These are phyloP conservation scores for Venturia pyrina DNA, from an alignment of 2,329 filamentous ascomycete genomes.

Conservation along the genomic window DNA sequence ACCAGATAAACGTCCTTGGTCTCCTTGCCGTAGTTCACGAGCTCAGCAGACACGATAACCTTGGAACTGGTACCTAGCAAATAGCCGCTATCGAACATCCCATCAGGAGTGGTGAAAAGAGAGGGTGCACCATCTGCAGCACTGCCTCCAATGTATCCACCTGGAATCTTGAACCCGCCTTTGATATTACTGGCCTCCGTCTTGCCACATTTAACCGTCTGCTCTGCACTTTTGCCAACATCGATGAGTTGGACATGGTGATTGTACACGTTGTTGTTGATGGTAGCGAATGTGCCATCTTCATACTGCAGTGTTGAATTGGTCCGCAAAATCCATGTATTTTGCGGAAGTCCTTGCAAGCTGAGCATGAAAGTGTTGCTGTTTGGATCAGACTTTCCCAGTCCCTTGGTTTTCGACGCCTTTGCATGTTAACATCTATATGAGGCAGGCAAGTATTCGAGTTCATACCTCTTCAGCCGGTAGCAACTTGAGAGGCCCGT, in stretches of 20 bases:
- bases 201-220: not conserved
- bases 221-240: not conserved
- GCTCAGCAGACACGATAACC: not conserved
- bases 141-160: not conserved
- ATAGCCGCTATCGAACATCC: constrained; percentile 5
- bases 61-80: not conserved
- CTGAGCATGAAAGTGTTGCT: constrained; percentile 7
- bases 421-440: not conserved
- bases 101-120: constrained; percentile 4
- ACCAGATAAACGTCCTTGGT: constrained; percentile 2
- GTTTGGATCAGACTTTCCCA: constrained; percentile 1
- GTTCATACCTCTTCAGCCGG: not conserved
- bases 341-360: not conserved
- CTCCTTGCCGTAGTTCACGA: constrained; percentile 9
- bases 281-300: not conserved
- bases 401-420: not conserved
- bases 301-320: not conserved
- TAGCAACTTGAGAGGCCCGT: not conserved
- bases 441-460: not conserved
- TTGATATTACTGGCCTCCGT: not conserved
- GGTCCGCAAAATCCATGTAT: not conserved
- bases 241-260: constrained; percentile 5
- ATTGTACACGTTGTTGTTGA: constrained; percentile 1
- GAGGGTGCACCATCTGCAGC: not conserved
- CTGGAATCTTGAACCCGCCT: not conserved